A percentile compares a stretch with the other conserved stretches of the same genome.
Evolutionary conservation across 2,329 filamentous ascomycete species (phyloP).

Genomic region (Botrytis cinerea): DNA sequence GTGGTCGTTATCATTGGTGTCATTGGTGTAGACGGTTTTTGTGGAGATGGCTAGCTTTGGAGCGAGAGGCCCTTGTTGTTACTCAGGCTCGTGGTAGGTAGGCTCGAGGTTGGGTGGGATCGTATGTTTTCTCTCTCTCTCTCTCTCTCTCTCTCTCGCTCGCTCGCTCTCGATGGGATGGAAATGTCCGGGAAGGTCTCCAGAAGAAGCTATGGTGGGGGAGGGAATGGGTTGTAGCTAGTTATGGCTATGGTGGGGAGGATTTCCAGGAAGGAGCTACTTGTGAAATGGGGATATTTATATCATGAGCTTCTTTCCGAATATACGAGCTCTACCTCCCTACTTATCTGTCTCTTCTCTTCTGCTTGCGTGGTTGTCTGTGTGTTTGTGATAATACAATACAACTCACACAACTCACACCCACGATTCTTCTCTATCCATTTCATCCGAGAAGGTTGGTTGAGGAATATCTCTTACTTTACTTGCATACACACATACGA

Average conservation of each 20-base stretch:
- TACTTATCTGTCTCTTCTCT: neutral
- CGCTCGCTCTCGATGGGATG: neutral
- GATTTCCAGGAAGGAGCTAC: neutral
- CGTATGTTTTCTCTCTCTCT: neutral
- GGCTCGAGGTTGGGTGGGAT: neutral
- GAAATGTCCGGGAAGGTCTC: neutral
- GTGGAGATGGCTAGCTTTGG: neutral
- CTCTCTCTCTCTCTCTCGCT: neutral
- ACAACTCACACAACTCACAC: neutral
- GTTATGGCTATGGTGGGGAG: neutral
- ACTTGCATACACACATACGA: neutral
- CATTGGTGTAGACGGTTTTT: neutral
- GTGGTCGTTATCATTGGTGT: neutral
- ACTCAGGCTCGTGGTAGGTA: constrained; percentile 2
- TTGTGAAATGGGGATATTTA: neutral
- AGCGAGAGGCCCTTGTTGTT: neutral
- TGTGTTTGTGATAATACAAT: neutral
- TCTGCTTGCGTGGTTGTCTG: neutral
- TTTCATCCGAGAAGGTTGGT: neutral
- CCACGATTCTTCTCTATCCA: constrained; percentile 4
- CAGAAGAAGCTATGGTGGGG: neutral
- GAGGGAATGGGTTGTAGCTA: neutral
- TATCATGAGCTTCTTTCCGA: neutral
- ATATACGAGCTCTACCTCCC: neutral
- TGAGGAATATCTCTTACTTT: neutral